Base-by-base conservation (phyloP, 2,329 filamentous ascomycete species). In the Claviceps paspali region DNA sequence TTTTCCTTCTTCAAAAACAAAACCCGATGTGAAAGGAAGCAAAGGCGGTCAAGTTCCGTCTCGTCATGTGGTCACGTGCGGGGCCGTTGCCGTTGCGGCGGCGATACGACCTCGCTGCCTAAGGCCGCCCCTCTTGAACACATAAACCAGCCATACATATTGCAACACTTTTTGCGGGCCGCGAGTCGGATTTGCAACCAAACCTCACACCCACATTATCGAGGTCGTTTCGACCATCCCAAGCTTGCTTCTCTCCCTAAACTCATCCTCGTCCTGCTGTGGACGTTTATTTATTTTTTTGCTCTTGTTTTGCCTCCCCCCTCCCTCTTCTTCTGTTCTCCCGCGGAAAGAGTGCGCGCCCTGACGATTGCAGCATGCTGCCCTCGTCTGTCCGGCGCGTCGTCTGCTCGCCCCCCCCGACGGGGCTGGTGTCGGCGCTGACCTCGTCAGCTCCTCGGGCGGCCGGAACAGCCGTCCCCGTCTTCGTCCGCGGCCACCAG, bases 301-400 rank as follows among this genome's bases (percentile, higher is more conserved):
- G n/a, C n/a, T n/a, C n/a, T n/a, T n/a, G n/a, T n/a, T n/a, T n/a
- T n/a, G n/a, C n/a, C 36, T 45, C 40, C 29, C 40, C 38, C 28
- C 37, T 38, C 31, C 38, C 38, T 41, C n/a, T 33, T 41, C 44
- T 39, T 45, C 21, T 8, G 5, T 22, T 22, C 21, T 8, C 5
- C 21, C 5, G 8, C 21, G 21, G 21, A 22, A 22, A 30, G 37
- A 37, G 39, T 41, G 46, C 46, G 41, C 43, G n/a, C n/a, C n/a
- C 47, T 43, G 52, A 47, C 47, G 44, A 43, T 49, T 60, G 21
- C 17, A 50, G 47, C 47, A 73, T 73, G 68, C 53, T 74, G 53
- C 67, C 68, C 49, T 63, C 63, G 39, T 70, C 70, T 51, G 61
- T 73, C 56, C 67, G 70, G 54, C 69, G 70, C 49, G 64, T 69